Evolutionary conservation across 2,329 filamentous ascomycete species (phyloP).

Genomic region (Exophiala viscosa): DNA sequence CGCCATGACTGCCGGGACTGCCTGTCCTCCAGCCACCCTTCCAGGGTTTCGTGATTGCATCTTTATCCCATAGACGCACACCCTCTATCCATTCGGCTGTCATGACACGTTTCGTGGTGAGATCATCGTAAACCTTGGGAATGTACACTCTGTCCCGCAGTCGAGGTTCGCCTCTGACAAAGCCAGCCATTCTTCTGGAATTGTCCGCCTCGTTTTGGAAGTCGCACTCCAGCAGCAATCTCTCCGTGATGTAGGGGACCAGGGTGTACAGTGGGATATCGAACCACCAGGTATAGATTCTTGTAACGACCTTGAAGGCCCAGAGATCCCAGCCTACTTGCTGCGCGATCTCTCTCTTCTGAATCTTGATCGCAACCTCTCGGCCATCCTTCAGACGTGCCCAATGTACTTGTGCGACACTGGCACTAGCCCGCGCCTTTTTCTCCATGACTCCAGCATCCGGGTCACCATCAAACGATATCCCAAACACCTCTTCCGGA

Average conservation of each 20-base stretch:
- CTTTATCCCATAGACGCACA: constrained; percentile 86
- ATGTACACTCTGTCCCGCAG: constrained; percentile 82
- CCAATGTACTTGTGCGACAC: constrained; percentile 97
- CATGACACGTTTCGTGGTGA: constrained; percentile 79
- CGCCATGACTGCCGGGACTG: constrained; percentile 72
- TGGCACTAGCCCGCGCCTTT: constrained; percentile 71
- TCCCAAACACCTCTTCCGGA: constrained; percentile 86
- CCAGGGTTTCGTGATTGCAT: constrained; percentile 73
- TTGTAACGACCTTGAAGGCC: constrained; percentile 85
- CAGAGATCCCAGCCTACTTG: constrained; percentile 94
- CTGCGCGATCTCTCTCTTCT: constrained; percentile 87
- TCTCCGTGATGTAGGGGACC: constrained; percentile 88
- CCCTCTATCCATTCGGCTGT: constrained; percentile 98
- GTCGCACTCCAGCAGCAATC: constrained; percentile 89
- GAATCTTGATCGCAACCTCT: constrained; percentile 92
- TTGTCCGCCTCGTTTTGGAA: constrained; percentile 91
- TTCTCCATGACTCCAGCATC: constrained; percentile 65
- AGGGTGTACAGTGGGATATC: constrained; percentile 88
- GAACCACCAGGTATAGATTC: constrained; percentile 81
- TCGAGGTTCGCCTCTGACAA: constrained; percentile 71
- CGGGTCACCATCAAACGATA: constrained; percentile 70
- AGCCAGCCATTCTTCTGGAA: constrained; percentile 72
- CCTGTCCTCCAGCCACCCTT: constrained; percentile 70
- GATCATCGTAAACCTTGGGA: constrained; percentile 75
- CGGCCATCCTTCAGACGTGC: constrained; percentile 78